A percentile compares a stretch with the other conserved stretches of the same genome.
Conservation (phyloP, 163 green algal species). For the Volvox carteri region DNA sequence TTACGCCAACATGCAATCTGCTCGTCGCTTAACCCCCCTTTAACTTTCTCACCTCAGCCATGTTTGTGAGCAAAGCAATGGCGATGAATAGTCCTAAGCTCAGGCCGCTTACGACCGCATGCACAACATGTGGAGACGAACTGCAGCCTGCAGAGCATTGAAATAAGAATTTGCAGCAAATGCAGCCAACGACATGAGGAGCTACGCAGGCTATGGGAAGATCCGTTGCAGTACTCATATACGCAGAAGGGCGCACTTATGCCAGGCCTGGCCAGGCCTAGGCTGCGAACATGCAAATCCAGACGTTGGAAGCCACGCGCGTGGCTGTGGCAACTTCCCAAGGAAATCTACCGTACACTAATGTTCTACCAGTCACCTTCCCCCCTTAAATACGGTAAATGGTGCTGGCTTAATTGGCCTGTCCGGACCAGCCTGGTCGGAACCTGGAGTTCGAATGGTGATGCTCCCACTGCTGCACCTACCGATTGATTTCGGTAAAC, state of each 20-base stretch:
- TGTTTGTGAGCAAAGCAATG: slow-evolving; percentile 34
- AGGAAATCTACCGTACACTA: too few species aligned
- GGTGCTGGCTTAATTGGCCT: too few species aligned
- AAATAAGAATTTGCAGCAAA: background rate
- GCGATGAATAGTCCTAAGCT: slow-evolving; percentile 22
- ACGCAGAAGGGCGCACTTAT: background rate
- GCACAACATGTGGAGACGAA: slow-evolving; percentile 52
- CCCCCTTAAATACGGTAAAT: too few species aligned
- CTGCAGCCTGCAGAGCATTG: slow-evolving; percentile 55
- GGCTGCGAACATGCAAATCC: background rate
- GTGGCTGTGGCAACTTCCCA: too few species aligned
- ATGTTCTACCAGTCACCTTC: too few species aligned
- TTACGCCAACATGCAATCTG: background rate
- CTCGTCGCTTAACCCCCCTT: background rate
- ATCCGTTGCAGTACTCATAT: background rate
- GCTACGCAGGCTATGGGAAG: background rate
- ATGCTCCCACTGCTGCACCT: too few species aligned
- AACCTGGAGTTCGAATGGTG: too few species aligned
- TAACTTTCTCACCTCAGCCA: slow-evolving; percentile 32
- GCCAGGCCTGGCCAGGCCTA: background rate
- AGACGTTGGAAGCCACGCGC: too few species aligned
- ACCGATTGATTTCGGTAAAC: too few species aligned
- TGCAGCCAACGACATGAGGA: background rate
- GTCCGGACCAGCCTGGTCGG: too few species aligned
- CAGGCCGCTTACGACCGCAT: slow-evolving; percentile 18